Conservation (phyloP, 345 rosid species). For the Limnanthes douglasii region DNA sequence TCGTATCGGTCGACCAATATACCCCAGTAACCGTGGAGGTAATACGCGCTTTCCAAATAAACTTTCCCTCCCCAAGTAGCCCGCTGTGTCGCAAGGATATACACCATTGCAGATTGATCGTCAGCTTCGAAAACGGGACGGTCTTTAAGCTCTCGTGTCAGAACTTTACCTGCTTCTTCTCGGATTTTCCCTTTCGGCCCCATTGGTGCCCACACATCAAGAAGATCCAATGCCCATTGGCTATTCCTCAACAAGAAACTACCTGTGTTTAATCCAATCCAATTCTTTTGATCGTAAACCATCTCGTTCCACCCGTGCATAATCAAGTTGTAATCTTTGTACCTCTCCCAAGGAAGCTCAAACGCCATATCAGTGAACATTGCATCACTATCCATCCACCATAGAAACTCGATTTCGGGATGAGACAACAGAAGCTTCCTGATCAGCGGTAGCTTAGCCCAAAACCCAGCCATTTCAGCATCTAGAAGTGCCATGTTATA, state of each 20-base stretch:
- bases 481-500: conserved; percentile 58
- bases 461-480: conserved; percentile 65
- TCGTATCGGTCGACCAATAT: conserved; percentile 56
- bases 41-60: conserved; percentile 54
- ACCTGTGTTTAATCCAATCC: conserved; percentile 64
- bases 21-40: conserved; percentile 66
- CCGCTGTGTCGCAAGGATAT: conserved; percentile 41
- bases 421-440: conserved; percentile 44
- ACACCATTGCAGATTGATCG: conserved; percentile 68
- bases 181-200: conserved; percentile 50
- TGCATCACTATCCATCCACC: conserved; percentile 85
- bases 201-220: conserved; percentile 67
- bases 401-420: conserved; percentile 54
- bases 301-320: conserved; percentile 71
- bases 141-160: conserved; percentile 42
- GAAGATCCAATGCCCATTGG: conserved; percentile 58
- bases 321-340: conserved; percentile 39
- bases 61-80: conserved; percentile 54
- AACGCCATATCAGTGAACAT: conserved; percentile 74
- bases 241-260: conserved; percentile 49
- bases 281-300: conserved; percentile 52
- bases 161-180: conserved; percentile 48
- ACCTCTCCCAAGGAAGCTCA: conserved; percentile 75
- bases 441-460: conserved; percentile 64
- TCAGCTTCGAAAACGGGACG: conserved; percentile 60